Conservation (phyloP, 2,329 filamentous ascomycete genomes). For the Penicillium hesseltinei region DNA sequence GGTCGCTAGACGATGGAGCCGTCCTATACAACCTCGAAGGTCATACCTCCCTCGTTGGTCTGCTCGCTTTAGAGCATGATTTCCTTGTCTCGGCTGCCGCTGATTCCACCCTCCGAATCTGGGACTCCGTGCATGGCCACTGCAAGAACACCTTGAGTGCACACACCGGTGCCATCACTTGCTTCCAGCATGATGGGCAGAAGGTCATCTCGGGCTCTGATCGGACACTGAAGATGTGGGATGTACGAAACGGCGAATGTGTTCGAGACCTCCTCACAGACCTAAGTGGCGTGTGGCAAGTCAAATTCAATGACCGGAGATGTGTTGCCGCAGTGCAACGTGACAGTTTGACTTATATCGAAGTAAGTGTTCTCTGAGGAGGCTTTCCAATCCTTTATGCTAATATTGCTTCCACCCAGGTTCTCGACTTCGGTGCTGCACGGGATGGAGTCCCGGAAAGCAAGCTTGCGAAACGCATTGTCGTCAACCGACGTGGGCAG, state of each 20-base stretch:
- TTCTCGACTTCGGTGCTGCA: conserved; percentile 93
- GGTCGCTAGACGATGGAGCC: conserved; percentile 83
- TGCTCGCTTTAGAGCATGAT: conserved; percentile 85
- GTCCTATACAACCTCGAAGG: conserved; percentile 89
- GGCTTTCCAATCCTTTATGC: background rate
- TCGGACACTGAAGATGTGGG: conserved; percentile 97
- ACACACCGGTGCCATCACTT: conserved; percentile 95
- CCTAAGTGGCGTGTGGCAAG: conserved; percentile 96
- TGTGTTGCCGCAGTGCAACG: conserved; percentile 96
- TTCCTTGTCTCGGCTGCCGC: conserved; percentile 92
- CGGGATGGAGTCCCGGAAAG: conserved; percentile 79
- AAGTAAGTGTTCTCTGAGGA: conserved; percentile 60
- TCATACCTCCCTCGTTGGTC: conserved; percentile 84
- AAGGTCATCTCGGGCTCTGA: conserved; percentile 97
- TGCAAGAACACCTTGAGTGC: conserved; percentile 89
- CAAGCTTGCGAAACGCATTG: conserved; percentile 74
- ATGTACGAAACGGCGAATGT: conserved; percentile 86
- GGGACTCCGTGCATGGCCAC: conserved; percentile 89
- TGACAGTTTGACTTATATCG: conserved; percentile 88
- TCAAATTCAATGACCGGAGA: conserved; percentile 91
- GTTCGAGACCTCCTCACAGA: conserved; percentile 90
- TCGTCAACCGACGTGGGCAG: conserved; percentile 43
- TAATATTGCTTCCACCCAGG: conserved; percentile 53
- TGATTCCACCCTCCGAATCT: conserved; percentile 91
- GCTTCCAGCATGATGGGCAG: conserved; percentile 94